Evolutionary conservation across 2,329 filamentous ascomycete genomes (phyloP).

Genomic region (Penicillium sp.): DNA sequence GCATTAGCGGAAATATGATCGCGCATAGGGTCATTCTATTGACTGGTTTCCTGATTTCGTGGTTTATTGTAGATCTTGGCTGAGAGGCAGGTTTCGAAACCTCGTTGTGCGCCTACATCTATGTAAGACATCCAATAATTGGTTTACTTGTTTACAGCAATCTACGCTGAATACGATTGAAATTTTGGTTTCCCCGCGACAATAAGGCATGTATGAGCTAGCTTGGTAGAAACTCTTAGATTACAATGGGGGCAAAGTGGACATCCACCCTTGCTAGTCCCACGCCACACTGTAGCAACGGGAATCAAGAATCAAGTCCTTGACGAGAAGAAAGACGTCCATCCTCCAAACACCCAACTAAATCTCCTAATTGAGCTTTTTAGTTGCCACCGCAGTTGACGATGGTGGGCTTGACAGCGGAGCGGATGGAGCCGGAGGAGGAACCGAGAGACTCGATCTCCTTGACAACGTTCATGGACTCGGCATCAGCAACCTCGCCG

Average conservation of each 20-base stretch:
- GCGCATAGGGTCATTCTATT: background rate
- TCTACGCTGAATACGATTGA: background rate
- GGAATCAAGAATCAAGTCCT: background rate
- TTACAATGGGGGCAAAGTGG: conserved; percentile 25
- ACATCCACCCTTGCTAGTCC: conserved; percentile 10
- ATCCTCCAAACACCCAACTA: conserved; percentile 8
- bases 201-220: conserved; percentile 12
- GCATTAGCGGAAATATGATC: too few relatives aligned
- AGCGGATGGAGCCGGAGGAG: conserved; percentile 52
- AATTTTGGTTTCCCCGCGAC: background rate
- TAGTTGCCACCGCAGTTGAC: conserved; percentile 50
- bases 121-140: too few relatives aligned
- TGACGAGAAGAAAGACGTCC: conserved; percentile 10
- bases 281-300: background rate
- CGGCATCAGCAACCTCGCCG: conserved; percentile 59
- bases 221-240: conserved; percentile 27
- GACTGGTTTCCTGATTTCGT: too few relatives aligned
- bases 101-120: background rate
- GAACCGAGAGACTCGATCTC: conserved; percentile 60
- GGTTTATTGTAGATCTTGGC: background rate
- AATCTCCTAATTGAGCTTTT: conserved; percentile 22
- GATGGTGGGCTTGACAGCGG: conserved; percentile 57
- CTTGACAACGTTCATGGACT: conserved; percentile 56
- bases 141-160: background rate
- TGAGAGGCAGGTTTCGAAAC: background rate